A percentile compares a stretch with the other conserved stretches of the same genome.
These are phyloP conservation scores for Mrakia blollopis DNA, from an alignment of 768 basidiomycete genomes.

Conservation along the genomic window DNA sequence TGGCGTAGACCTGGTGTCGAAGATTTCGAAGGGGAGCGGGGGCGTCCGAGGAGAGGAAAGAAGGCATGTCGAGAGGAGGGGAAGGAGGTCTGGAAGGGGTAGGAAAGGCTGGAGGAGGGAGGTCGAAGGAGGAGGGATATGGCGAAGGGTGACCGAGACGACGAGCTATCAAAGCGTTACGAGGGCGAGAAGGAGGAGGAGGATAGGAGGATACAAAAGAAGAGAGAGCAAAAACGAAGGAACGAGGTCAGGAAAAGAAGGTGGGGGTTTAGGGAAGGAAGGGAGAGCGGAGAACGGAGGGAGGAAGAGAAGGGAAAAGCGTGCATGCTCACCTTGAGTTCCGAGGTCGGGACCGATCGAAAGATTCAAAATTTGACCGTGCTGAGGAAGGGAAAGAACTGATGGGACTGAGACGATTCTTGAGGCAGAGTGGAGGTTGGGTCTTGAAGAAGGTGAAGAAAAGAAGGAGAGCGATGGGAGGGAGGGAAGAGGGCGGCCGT, in stretches of 20 bases:
- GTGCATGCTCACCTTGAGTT: constrained; percentile 38
- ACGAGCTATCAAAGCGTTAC: constrained; percentile 24
- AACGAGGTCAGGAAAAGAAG: constrained; percentile 44
- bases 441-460: neutral
- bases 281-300: neutral
- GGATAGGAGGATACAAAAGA: constrained; percentile 10
- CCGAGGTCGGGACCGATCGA: neutral
- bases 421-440: neutral
- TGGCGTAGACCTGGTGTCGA: constrained; percentile 22
- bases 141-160: constrained; percentile 1
- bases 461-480: neutral
- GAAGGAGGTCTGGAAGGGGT: constrained; percentile 43
- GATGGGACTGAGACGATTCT: neutral
- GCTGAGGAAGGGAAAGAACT: neutral
- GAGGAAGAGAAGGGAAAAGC: constrained; percentile 1
- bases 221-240: constrained; percentile 31
- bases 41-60: constrained; percentile 12
- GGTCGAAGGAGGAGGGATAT: constrained; percentile 33
- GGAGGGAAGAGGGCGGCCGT: constrained; percentile 1
- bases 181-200: constrained; percentile 20
- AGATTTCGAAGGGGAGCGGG: constrained; percentile 27
- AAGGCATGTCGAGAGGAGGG: constrained; percentile 12
- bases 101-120: constrained; percentile 52
- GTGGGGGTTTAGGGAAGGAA: neutral
- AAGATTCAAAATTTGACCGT: neutral